Conservation (phyloP, 257 asterid species). For the Jaltomata sinuosa region DNA sequence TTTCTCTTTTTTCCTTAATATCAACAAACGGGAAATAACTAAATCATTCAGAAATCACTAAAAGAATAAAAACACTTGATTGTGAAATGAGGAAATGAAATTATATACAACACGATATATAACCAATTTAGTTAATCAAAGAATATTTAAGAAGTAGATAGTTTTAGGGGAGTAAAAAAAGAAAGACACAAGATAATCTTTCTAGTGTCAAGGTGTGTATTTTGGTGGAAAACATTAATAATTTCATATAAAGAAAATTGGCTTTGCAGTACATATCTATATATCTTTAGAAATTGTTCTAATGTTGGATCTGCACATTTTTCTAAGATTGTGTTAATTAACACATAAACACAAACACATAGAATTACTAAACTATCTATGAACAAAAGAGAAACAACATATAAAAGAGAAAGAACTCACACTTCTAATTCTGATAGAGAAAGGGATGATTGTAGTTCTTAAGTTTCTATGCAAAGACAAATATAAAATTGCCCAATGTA, state of each 20-base stretch:
- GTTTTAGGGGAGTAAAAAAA: too few species aligned
- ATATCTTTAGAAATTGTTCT: not conserved
- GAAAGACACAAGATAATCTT: not conserved
- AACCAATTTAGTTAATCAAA: not conserved
- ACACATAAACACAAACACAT: not conserved
- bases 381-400: not conserved
- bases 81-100: not conserved
- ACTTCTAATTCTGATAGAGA: not conserved
- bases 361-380: not conserved
- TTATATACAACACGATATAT: not conserved
- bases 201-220: not conserved
- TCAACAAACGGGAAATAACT: not conserved
- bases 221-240: not conserved
- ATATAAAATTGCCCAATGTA: not conserved
- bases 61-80: not conserved
- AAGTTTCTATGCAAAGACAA: not conserved
- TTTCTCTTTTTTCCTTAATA: too few species aligned
- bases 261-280: not conserved
- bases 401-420: not conserved
- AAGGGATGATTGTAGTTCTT: too few species aligned
- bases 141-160: too few species aligned
- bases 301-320: not conserved
- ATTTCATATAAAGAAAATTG: not conserved
- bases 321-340: not conserved
- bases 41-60: too few species aligned